Evolutionary conservation across 2,329 filamentous ascomycete genomes (phyloP).

Genomic region (Thielaviopsis populi): DNA sequence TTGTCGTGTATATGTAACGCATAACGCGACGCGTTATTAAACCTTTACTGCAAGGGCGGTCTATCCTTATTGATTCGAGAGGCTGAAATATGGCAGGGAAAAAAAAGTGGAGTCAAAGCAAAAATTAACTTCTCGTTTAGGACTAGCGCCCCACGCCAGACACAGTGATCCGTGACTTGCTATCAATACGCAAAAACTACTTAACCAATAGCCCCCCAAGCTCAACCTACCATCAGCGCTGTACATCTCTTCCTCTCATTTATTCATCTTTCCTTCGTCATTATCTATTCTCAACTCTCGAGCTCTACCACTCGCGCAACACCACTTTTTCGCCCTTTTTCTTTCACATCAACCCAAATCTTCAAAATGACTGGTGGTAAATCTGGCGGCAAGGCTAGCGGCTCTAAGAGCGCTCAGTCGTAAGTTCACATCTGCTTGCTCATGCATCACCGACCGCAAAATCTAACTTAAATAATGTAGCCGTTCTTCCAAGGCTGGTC

Average conservation of each 20-base stretch:
- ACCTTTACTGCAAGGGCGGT: constrained; percentile 3
- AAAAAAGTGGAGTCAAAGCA: constrained; percentile 18
- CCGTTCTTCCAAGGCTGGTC: constrained; percentile 96
- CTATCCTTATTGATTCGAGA: constrained; percentile 2
- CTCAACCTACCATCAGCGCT: neutral
- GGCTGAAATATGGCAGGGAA: constrained; percentile 10
- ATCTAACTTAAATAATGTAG: constrained; percentile 31
- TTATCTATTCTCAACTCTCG: neutral
- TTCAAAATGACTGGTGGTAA: constrained; percentile 99
- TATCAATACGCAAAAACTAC: constrained; percentile 38
- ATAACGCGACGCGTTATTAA: neutral
- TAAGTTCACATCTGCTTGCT: constrained; percentile 38
- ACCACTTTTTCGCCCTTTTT: constrained; percentile 15
- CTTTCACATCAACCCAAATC: constrained; percentile 13
- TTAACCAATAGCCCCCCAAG: constrained; percentile 30
- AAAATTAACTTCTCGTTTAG: constrained; percentile 19
- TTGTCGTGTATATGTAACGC: neutral
- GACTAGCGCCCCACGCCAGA: constrained; percentile 17
- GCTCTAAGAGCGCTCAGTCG: constrained; percentile 98
- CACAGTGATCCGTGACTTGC: constrained; percentile 36
- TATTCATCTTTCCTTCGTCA: constrained; percentile 23
- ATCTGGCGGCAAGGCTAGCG: constrained; percentile 98
- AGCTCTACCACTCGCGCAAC: neutral
- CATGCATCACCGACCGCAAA: too few relatives aligned
- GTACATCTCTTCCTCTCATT: constrained; percentile 19